Base-by-base conservation (phyloP, 1,284 basidiomycete genomes). In the Anthracocystis panici-leucophaei region DNA sequence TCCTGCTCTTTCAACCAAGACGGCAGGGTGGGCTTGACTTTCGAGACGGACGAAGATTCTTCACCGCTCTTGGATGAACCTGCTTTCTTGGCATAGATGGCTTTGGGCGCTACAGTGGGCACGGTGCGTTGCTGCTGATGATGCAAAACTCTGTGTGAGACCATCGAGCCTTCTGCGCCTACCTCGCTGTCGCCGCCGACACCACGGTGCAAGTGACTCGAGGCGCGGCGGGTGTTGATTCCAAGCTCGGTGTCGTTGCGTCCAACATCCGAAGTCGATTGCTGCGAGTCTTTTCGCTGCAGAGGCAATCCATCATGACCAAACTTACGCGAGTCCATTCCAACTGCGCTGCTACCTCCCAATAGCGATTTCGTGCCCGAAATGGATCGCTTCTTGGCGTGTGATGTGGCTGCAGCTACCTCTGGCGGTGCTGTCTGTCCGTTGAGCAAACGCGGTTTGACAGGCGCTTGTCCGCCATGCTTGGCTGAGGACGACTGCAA, bases 1-100 rank as follows among this genome's bases (percentile, higher is more conserved):
- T 85, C 82, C 57, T 85, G 83, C 69, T 85, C 83, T 48, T 77
- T 77, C 44, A 85, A 65, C 83, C 83, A 85, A 5, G 77, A 70
- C 2, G 83, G 83, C 31, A 84, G 50, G 0, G 72, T 76, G 1
- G 66, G 64, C 49, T 82, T 82, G 57, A 66, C 71, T 38, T 70
- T 72, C 23, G 67, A 46, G 23, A 78, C 45, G 18, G 59, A 25
- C 35, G 63, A 55, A 11, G 71, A 53, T 1, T 56, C 57, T 6
- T 69, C 57, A 12, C 38, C 64, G 33, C 41, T 38, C 14, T 38
- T 38, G 35, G 35, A 50, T 14, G 64, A 52, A 6, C 45, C 53
- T n/a, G 69, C 51, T 35, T 77, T 77, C 53, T 62, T 68, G 42
- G 76, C 61, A 27, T 82, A 82, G 50, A 79, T 78, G 1, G 81